A percentile compares a stretch with the other conserved stretches of the same genome.
Conservation (phyloP, 768 basidiomycete genomes). For the Leccinum obscurum region DNA sequence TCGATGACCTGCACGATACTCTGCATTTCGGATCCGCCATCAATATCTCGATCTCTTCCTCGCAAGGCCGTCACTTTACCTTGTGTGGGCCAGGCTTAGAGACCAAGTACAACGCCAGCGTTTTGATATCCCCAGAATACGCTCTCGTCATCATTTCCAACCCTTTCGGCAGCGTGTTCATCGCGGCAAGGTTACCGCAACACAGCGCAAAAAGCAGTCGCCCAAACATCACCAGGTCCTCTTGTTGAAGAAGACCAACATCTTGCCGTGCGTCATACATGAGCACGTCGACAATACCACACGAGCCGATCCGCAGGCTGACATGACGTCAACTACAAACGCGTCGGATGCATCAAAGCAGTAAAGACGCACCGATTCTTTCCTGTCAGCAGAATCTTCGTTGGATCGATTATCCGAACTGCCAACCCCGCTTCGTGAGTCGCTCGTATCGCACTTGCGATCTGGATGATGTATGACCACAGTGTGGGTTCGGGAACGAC, state of each 20-base stretch:
- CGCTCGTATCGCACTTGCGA: constrained; percentile 82
- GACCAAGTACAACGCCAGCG: constrained; percentile 72
- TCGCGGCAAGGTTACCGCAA: constrained; percentile 61
- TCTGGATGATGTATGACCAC: constrained; percentile 93
- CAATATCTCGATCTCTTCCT: background rate
- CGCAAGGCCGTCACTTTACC: constrained; percentile 35
- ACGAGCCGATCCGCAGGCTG: constrained; percentile 84
- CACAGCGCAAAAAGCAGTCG: constrained; percentile 79
- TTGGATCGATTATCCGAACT: constrained; percentile 78
- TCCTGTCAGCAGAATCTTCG: constrained; percentile 85
- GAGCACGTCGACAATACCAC: constrained; percentile 85
- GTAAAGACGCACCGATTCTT: constrained; percentile 67
- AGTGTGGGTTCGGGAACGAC: constrained; percentile 74
- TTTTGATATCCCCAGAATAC: constrained; percentile 85
- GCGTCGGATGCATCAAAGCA: background rate
- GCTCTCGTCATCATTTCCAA: constrained; percentile 69
- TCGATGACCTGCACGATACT: constrained; percentile 79
- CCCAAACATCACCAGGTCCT: constrained; percentile 87
- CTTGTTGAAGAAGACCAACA: constrained; percentile 67
- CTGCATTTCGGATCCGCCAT: constrained; percentile 35
- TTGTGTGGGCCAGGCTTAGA: constrained; percentile 69
- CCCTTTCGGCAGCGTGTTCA: constrained; percentile 64
- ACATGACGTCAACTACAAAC: constrained; percentile 4
- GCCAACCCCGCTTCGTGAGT: constrained; percentile 83
- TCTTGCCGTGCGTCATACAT: constrained; percentile 71